Conservation (phyloP, 2,329 filamentous ascomycete genomes). For the Aspergillus awamori region DNA sequence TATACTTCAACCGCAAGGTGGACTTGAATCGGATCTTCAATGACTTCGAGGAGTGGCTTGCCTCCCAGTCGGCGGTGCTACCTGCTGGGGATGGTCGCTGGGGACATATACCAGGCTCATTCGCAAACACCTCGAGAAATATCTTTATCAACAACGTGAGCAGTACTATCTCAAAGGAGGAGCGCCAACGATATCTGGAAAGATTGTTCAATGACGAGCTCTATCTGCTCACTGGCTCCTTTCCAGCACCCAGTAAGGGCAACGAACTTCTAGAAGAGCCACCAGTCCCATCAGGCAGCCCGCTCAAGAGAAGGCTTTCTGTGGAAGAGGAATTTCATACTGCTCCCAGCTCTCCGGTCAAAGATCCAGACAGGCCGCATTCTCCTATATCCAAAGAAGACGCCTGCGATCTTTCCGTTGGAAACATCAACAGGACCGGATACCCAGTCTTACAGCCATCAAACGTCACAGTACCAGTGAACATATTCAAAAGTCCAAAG, state of each 20-base stretch:
- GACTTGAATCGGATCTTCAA: conserved; percentile 29
- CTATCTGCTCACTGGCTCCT: conserved; percentile 32
- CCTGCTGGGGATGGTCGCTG: conserved; percentile 22
- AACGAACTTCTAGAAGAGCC: conserved; percentile 13
- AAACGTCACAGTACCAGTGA: not conserved
- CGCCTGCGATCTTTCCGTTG: not conserved
- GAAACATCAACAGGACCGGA: not conserved
- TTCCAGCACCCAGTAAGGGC: conserved; percentile 5
- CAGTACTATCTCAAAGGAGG: conserved; percentile 17
- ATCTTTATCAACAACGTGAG: not conserved
- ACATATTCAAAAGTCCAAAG: conserved; percentile 15
- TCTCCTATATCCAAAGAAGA: not conserved
- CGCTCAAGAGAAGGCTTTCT: conserved; percentile 20
- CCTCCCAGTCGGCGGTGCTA: conserved; percentile 9
- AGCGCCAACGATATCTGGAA: conserved; percentile 33
- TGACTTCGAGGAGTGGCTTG: conserved; percentile 38
- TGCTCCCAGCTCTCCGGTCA: conserved; percentile 34
- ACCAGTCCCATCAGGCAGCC: conserved; percentile 4
- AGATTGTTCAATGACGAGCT: conserved; percentile 37
- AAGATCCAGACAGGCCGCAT: conserved; percentile 7
- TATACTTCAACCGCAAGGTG: conserved; percentile 33
- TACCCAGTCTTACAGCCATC: not conserved
- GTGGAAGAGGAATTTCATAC: conserved; percentile 34
- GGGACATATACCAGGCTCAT: conserved; percentile 30
- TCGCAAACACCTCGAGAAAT: conserved; percentile 20